Conservation (phyloP, 305 asterid species). For the Lippia alba region DNA sequence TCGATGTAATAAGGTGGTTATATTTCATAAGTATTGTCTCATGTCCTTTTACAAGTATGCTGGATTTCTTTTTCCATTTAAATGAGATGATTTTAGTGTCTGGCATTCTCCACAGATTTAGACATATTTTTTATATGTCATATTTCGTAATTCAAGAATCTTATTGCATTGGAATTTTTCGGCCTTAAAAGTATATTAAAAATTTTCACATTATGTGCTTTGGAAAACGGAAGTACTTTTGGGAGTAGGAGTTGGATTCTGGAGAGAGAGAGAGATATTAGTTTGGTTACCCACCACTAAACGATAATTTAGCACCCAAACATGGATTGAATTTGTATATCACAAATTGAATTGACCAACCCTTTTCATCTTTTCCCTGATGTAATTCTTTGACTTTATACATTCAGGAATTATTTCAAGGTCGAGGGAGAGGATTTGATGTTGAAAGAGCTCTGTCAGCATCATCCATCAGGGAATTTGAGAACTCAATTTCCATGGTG, state of each 20-base stretch:
- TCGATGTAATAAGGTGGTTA: slow-evolving; percentile 73
- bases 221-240: slow-evolving; percentile 19
- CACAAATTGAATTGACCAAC: slow-evolving; percentile 15
- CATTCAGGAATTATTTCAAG: slow-evolving; percentile 92
- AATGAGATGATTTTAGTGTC: slow-evolving; percentile 13
- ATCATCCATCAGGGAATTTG: slow-evolving; percentile 80
- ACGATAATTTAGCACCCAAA: slow-evolving; percentile 5
- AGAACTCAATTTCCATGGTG: slow-evolving; percentile 84
- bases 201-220: slow-evolving; percentile 13
- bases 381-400: slow-evolving; percentile 30
- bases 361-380: slow-evolving; percentile 22
- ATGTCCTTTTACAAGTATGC: slow-evolving; percentile 18
- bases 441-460: slow-evolving; percentile 81
- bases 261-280: background rate
- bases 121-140: background rate
- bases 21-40: slow-evolving; percentile 21
- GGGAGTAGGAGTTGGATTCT: background rate
- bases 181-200: slow-evolving; percentile 15
- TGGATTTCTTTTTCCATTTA: slow-evolving; percentile 16
- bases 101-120: background rate
- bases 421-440: slow-evolving; percentile 83
- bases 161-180: slow-evolving; percentile 16
- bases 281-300: background rate
- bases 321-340: slow-evolving; percentile 1
- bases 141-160: slow-evolving; percentile 15